Conservation (phyloP, 2,329 filamentous ascomycete genomes). For the Alternaria angustiovoidea region DNA sequence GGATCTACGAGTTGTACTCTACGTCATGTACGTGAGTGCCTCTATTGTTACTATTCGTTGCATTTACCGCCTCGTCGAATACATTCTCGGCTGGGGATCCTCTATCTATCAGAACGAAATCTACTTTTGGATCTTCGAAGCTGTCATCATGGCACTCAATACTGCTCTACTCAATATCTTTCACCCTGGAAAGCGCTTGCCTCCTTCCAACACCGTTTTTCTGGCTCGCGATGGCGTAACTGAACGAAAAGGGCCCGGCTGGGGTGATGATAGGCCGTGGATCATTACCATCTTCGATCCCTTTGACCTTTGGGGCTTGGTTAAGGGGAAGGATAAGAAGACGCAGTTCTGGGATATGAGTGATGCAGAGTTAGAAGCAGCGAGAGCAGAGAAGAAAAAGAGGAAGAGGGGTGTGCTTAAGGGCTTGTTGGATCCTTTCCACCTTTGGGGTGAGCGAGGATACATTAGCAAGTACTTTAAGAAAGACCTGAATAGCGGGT, state of each 20-base stretch:
- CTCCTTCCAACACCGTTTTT: slow-evolving; percentile 60
- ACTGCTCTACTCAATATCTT: slow-evolving; percentile 61
- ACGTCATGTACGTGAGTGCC: slow-evolving; percentile 59
- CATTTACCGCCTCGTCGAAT: slow-evolving; percentile 63
- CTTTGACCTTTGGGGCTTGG: slow-evolving; percentile 46
- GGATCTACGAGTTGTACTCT: slow-evolving; percentile 56
- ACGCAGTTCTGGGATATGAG: slow-evolving; percentile 50
- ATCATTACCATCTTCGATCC: slow-evolving; percentile 52
- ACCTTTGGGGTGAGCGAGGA: slow-evolving; percentile 38
- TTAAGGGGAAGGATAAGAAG: slow-evolving; percentile 44
- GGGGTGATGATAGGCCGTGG: slow-evolving; percentile 57
- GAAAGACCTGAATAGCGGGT: slow-evolving; percentile 5
- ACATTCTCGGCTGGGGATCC: slow-evolving; percentile 51
- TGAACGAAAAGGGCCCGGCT: slow-evolving; percentile 60
- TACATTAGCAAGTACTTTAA: slow-evolving; percentile 40
- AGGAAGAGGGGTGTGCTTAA: slow-evolving; percentile 32
- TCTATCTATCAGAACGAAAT: slow-evolving; percentile 56
- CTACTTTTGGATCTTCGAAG: slow-evolving; percentile 65
- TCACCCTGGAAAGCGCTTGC: slow-evolving; percentile 61
- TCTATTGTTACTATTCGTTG: slow-evolving; percentile 58
- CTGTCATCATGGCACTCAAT: slow-evolving; percentile 61
- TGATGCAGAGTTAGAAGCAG: slow-evolving; percentile 39
- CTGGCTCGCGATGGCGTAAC: slow-evolving; percentile 61
- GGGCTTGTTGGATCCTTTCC: slow-evolving; percentile 42
- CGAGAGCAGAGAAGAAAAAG: slow-evolving; percentile 37